These are phyloP conservation scores for Xylariaceae sp. DNA, from an alignment of 2,329 filamentous ascomycete species.

Conservation along the genomic window DNA sequence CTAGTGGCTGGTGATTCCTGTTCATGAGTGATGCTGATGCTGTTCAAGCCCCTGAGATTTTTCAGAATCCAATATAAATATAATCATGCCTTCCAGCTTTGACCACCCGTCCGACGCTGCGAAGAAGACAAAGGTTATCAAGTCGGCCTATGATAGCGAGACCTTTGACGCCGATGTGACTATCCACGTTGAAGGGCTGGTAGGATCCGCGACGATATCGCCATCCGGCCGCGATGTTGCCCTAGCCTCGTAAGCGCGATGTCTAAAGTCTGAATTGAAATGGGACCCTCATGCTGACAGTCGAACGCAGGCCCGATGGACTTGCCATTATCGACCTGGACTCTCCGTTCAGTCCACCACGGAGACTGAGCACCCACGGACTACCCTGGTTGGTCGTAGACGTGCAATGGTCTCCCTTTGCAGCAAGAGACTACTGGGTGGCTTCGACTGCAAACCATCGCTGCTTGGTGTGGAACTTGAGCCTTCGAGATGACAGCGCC, in stretches of 20 bases:
- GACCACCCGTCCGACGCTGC: conserved; percentile 41
- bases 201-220: conserved; percentile 89
- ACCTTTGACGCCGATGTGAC: conserved; percentile 82
- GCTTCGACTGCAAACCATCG: conserved; percentile 93
- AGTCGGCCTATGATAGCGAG: conserved; percentile 73
- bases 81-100: conserved; percentile 45
- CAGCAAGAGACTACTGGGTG: conserved; percentile 84
- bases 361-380: conserved; percentile 73
- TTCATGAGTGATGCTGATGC: conserved; percentile 5
- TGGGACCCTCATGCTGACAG: conserved; percentile 16
- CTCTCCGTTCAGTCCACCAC: conserved; percentile 79
- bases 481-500: conserved; percentile 66
- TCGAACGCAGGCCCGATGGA: conserved; percentile 60
- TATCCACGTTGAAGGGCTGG: conserved; percentile 73
- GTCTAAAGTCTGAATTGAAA: neutral
- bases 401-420: conserved; percentile 95
- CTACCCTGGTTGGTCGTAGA: conserved; percentile 94
- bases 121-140: conserved; percentile 55
- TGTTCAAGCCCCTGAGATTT: neutral
- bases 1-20: conserved; percentile 6
- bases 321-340: conserved; percentile 90
- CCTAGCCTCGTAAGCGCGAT: conserved; percentile 62
- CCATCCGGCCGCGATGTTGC: conserved; percentile 87
- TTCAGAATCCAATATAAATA: neutral
- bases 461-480: conserved; percentile 89